Percentiles rank a stretch among this genome's conserved stretches.
phyloP scores from a whole-genome alignment of 768 basidiomycete species.

The Pholiota microspora region DNA sequence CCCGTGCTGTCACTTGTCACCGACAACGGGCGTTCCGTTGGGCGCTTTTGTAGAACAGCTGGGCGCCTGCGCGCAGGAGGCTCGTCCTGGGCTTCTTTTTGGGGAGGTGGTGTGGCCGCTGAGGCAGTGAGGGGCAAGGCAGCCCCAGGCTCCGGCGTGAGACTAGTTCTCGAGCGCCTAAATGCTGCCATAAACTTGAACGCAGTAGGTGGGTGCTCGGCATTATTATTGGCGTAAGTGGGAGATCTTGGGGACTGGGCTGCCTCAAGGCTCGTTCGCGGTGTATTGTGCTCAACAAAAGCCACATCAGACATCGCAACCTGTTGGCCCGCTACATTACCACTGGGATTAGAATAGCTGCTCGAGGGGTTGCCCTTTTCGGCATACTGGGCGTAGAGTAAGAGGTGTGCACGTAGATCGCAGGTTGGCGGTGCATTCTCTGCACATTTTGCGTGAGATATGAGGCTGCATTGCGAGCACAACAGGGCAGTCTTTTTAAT shows the following conservation, averaged over 20 bases:
- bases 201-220: slow-evolving; percentile 50
- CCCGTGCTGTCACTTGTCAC: slow-evolving; percentile 58
- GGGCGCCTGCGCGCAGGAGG: slow-evolving; percentile 15
- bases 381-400: slow-evolving; percentile 76
- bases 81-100: neutral
- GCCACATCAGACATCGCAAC: slow-evolving; percentile 58
- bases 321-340: slow-evolving; percentile 39
- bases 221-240: slow-evolving; percentile 20
- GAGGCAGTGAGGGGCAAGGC: slow-evolving; percentile 29
- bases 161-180: slow-evolving; percentile 61
- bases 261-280: slow-evolving; percentile 48
- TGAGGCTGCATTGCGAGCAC: slow-evolving; percentile 87
- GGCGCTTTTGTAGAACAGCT: slow-evolving; percentile 19
- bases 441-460: slow-evolving; percentile 80
- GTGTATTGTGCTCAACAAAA: slow-evolving; percentile 43
- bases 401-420: slow-evolving; percentile 77
- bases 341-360: slow-evolving; percentile 51
- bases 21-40: slow-evolving; percentile 46
- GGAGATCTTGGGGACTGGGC: slow-evolving; percentile 32
- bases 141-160: slow-evolving; percentile 41
- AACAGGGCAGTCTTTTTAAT: slow-evolving; percentile 88
- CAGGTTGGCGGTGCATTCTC: slow-evolving; percentile 75
- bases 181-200: slow-evolving; percentile 67
- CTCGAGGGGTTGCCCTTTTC: slow-evolving; percentile 59
- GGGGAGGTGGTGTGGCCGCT: slow-evolving; percentile 14